Evolutionary conservation across 2,329 filamentous ascomycete species (phyloP).

Genomic region (Monosporascus sp.): DNA sequence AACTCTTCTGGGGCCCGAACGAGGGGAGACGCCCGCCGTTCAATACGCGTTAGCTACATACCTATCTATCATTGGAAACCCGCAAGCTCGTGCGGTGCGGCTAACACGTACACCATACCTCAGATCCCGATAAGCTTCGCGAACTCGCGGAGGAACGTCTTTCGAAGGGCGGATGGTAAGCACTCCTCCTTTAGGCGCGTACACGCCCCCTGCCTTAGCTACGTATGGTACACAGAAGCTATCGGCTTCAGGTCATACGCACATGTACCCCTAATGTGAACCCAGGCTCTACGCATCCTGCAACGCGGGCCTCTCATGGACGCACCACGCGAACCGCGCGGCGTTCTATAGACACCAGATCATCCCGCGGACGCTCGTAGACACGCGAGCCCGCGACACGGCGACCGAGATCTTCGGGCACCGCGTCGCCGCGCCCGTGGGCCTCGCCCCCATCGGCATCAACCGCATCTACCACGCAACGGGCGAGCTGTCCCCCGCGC

Average conservation of each 20-base stretch:
- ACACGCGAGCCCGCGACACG: conserved; percentile 56
- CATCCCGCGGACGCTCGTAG: conserved; percentile 56
- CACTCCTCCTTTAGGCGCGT: not conserved
- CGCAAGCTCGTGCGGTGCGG: not conserved
- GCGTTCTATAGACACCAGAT: conserved; percentile 62
- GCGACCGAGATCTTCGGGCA: conserved; percentile 56
- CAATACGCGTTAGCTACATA: conserved; percentile 17
- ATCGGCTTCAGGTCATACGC: not conserved
- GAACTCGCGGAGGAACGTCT: conserved; percentile 51
- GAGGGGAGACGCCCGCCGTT: conserved; percentile 21
- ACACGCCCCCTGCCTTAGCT: too few relatives aligned
- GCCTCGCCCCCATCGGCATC: conserved; percentile 62
- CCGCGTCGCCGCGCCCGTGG: conserved; percentile 53
- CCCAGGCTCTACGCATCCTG: conserved; percentile 48
- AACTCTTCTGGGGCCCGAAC: conserved; percentile 23
- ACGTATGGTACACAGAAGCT: too few relatives aligned
- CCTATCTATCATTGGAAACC: too few relatives aligned
- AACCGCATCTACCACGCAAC: conserved; percentile 59
- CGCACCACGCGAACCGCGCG: conserved; percentile 53
- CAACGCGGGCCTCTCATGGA: conserved; percentile 50
- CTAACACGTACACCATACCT: not conserved
- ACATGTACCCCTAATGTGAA: not conserved
- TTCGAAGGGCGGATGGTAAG: conserved; percentile 50
- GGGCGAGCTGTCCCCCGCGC: conserved; percentile 56
- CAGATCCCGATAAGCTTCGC: conserved; percentile 55